phyloP scores from a whole-genome alignment of 495 filamentous ascomycete species.

The Aspergillus mulundensis region DNA sequence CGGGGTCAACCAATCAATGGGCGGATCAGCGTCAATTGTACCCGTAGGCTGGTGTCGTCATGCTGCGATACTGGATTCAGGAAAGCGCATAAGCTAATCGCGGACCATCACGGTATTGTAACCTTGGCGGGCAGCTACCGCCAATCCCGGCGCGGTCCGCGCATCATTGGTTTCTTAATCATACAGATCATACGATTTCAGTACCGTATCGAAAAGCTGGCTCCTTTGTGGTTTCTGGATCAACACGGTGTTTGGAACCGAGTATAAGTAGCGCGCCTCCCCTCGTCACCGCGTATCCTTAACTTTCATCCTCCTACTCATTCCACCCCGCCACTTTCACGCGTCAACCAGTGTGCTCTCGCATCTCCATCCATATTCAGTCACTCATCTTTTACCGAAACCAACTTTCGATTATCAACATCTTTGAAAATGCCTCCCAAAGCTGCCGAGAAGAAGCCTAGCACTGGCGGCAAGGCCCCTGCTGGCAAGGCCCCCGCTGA shows the following conservation, averaged over 20 bases:
- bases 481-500: constrained; percentile 83
- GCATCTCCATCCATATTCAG: constrained; percentile 21
- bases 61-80: constrained; percentile 26
- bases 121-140: constrained; percentile 21
- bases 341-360: constrained; percentile 24
- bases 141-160: constrained; percentile 17
- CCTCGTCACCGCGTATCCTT: constrained; percentile 44
- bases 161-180: constrained; percentile 35
- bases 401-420: constrained; percentile 21
- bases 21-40: constrained; percentile 27
- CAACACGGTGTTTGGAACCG: constrained; percentile 38
- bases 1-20: constrained; percentile 37
- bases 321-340: constrained; percentile 37
- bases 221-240: constrained; percentile 42
- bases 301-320: constrained; percentile 30
- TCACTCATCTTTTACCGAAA: constrained; percentile 14
- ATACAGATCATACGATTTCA: constrained; percentile 46
- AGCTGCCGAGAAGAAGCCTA: constrained; percentile 93
- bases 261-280: constrained; percentile 52
- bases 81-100: constrained; percentile 28
- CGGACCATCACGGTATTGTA: constrained; percentile 19
- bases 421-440: constrained; percentile 84
- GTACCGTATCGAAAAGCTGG: constrained; percentile 51
- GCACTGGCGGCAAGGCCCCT: constrained; percentile 93
- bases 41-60: constrained; percentile 15